Evolutionary conservation across 371 early-diverging fungal genomes (phyloP), one percentile per base, ranked within the genome.

Genomic region (Mucor saturninus): DNA sequence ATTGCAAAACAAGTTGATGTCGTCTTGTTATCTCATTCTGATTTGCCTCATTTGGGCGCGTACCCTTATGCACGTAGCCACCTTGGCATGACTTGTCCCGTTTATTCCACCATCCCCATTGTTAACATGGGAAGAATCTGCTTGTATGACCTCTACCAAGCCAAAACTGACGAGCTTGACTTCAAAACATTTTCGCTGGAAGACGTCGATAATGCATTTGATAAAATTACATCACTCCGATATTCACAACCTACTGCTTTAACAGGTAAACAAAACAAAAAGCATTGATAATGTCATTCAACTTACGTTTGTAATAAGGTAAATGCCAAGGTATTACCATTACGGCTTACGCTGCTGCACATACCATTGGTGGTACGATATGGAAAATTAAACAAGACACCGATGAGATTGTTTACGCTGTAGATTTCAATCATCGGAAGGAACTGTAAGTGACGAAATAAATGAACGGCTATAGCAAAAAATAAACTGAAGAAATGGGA

Each of bases 371-470:
- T 68, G 99, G 98, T 43, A 92, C 98, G 0, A 82, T 99, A 31
- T 99, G 98, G 98, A 95, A 93, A 68, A 95, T 99, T 56, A 89
- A 89, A 61, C 95, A 94, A 69, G 96, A 93, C 55, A 89, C 93
- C 6, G 97, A 99, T 59, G 91, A 92, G 26, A 93, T 99, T 63
- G 83, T 99, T 2, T 95, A 99, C 70, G 97, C 96, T 1, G 95
- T 97, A 30, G 95, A 98, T 71, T 93, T 93, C 69, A 99, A 99
- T 73, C 98, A 98, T 77, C 84, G 91, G 62, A 94, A 92, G 70
- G 99, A 99, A 80, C 81, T 87, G 93, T 92, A 83, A 66, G 79
- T 30, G 21, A 21, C 21, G 21, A 21, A 21, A 21, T 21, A 21
- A 21, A 21, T 21, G 21, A 21, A 21, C 21, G 1, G 21, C 21